Percentiles rank a stretch among this genome's conserved stretches.
Conservation (phyloP, 2,329 filamentous ascomycete species). For the Pseudogymnoascus sp. region DNA sequence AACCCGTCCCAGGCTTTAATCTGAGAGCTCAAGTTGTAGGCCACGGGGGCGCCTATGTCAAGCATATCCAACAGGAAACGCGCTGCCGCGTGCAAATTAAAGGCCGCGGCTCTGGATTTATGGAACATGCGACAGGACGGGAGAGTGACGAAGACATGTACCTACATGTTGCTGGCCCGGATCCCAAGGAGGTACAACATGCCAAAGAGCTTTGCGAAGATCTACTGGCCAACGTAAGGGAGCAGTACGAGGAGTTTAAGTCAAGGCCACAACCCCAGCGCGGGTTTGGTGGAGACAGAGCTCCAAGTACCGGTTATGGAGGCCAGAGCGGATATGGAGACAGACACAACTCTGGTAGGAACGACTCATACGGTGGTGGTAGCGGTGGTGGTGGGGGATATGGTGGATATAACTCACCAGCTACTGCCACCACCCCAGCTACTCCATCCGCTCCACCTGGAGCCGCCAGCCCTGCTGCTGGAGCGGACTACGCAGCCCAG, state of each 20-base stretch:
- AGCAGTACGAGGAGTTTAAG: slow-evolving; percentile 89
- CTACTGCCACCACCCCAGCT: slow-evolving; percentile 24
- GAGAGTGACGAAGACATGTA: slow-evolving; percentile 98
- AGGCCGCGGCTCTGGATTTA: slow-evolving; percentile 87
- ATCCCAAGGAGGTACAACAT: slow-evolving; percentile 74
- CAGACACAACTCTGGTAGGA: slow-evolving; percentile 39
- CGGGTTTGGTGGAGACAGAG: slow-evolving; percentile 41
- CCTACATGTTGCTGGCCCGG: slow-evolving; percentile 86
- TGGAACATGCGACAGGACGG: slow-evolving; percentile 76
- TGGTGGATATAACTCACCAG: slow-evolving; percentile 28
- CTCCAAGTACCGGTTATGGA: slow-evolving; percentile 32
- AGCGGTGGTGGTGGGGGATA: slow-evolving; percentile 35
- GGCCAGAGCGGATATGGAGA: slow-evolving; percentile 44
- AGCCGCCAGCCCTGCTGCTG: slow-evolving; percentile 36
- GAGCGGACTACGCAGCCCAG: slow-evolving; percentile 65
- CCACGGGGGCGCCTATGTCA: slow-evolving; percentile 89
- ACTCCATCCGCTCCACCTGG: slow-evolving; percentile 35
- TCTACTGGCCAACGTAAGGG: slow-evolving; percentile 74
- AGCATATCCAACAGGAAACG: slow-evolving; percentile 95
- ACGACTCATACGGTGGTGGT: slow-evolving; percentile 33
- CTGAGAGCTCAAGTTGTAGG: slow-evolving; percentile 93
- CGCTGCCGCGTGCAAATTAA: slow-evolving; percentile 97
- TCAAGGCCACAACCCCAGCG: slow-evolving; percentile 62
- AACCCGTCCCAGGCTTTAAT: slow-evolving; percentile 91
- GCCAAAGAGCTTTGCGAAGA: slow-evolving; percentile 87